These are phyloP conservation scores for Gossypium australe DNA, from an alignment of 345 rosid genomes.

Conservation along the genomic window DNA sequence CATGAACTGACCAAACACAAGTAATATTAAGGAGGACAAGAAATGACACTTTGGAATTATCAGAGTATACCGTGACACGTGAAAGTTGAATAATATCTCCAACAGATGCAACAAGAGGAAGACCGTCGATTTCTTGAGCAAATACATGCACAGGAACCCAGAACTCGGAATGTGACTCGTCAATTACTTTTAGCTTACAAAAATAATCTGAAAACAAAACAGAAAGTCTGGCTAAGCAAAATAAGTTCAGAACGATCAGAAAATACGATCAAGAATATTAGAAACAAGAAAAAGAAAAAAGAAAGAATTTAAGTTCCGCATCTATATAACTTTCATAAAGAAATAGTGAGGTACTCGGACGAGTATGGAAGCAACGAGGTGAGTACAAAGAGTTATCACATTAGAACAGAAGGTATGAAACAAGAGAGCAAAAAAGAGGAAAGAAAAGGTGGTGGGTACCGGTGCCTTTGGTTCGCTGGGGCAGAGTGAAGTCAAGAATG, in stretches of 20 bases:
- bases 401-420: neutral
- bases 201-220: conserved; percentile 44
- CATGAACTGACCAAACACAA: neutral
- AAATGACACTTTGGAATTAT: neutral
- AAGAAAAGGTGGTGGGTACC: conserved; percentile 28
- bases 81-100: conserved; percentile 60
- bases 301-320: neutral
- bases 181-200: conserved; percentile 45
- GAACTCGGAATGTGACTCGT: conserved; percentile 38
- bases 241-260: neutral
- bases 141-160: conserved; percentile 44
- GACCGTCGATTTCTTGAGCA: conserved; percentile 29
- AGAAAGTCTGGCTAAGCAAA: neutral
- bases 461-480: conserved; percentile 41
- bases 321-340: neutral
- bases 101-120: conserved; percentile 44
- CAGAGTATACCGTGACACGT: conserved; percentile 45
- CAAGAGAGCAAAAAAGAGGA: neutral
- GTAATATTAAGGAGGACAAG: neutral
- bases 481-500: conserved; percentile 47
- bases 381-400: neutral
- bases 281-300: neutral
- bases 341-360: neutral
- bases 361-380: too few species aligned
- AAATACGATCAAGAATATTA: conserved; percentile 30